Percentiles rank a stretch among this genome's conserved stretches.
phyloP scores from a whole-genome alignment of 1,284 basidiomycete species.

The Pseudozyma pruni region DNA sequence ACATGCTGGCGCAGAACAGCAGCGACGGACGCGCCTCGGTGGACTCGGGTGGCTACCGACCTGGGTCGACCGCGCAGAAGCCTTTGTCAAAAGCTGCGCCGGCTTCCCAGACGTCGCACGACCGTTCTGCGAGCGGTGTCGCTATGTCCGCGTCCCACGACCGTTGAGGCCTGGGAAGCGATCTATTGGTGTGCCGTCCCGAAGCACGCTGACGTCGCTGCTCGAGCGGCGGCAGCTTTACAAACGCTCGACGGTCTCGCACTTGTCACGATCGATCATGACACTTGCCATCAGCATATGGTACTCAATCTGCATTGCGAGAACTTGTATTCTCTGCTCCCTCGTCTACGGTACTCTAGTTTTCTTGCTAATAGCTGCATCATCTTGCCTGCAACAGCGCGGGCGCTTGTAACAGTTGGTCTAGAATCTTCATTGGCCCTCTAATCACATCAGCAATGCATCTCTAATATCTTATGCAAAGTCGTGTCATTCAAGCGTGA shows the following conservation, averaged over 20 bases:
- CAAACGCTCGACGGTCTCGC: not conserved
- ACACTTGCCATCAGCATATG: not conserved
- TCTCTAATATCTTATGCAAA: too few species aligned
- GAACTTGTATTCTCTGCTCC: not conserved
- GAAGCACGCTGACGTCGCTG: too few species aligned
- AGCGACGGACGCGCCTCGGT: constrained; percentile 34
- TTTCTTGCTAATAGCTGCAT: constrained; percentile 40
- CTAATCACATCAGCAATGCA: constrained; percentile 45
- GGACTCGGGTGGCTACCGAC: constrained; percentile 19
- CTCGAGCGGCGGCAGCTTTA: too few species aligned
- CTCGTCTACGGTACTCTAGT: not conserved
- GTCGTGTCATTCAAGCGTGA: too few species aligned
- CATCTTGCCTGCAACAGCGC: constrained; percentile 3
- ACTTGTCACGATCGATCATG: constrained; percentile 5
- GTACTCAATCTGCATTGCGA: too few species aligned
- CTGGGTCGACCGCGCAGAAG: constrained; percentile 7
- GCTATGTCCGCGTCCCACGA: constrained; percentile 1
- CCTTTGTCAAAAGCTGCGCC: constrained; percentile 8
- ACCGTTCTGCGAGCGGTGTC: constrained; percentile 12
- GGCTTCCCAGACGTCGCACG: constrained; percentile 5
- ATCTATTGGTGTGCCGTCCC: too few species aligned
- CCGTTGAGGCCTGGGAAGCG: constrained; percentile 1
- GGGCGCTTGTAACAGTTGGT: constrained; percentile 13
- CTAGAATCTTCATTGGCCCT: constrained; percentile 20
- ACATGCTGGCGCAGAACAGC: constrained; percentile 36